These are phyloP conservation scores for Sporothrix curviconia DNA, from an alignment of 2,329 filamentous ascomycete species.

Conservation along the genomic window DNA sequence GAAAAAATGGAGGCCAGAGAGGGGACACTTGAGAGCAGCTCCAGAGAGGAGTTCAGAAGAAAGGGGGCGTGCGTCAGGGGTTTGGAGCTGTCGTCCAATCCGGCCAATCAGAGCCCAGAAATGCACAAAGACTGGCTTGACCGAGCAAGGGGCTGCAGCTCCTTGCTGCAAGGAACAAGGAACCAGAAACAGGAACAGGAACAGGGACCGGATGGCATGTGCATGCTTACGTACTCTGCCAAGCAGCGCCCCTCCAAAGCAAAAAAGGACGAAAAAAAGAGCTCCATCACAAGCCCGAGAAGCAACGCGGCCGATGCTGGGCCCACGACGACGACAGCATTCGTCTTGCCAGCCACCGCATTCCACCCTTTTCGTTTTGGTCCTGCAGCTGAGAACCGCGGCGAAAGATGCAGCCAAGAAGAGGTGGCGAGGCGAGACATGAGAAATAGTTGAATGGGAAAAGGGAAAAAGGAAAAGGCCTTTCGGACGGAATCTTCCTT, in stretches of 20 bases:
- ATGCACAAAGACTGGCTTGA: background rate
- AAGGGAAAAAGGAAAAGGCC: too few species aligned
- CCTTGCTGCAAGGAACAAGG: conserved; percentile 7
- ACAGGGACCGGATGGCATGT: background rate
- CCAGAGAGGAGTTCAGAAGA: background rate
- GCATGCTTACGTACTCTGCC: conserved; percentile 2
- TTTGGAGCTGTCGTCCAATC: background rate
- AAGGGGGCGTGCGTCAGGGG: conserved; percentile 2
- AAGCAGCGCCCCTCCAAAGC: too few species aligned
- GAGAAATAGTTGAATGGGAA: too few species aligned
- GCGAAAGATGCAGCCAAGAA: background rate
- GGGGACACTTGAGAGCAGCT: background rate
- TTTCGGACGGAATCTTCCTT: too few species aligned
- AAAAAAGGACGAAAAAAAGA: background rate
- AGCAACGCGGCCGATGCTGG: too few species aligned
- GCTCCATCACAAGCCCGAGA: background rate
- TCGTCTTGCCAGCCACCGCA: too few species aligned
- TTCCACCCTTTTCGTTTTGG: too few species aligned
- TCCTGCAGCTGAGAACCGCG: too few species aligned
- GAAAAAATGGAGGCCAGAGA: background rate
- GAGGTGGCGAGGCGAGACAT: too few species aligned
- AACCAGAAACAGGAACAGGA: conserved; percentile 7
- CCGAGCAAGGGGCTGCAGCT: background rate
- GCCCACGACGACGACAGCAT: too few species aligned
- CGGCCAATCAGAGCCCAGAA: background rate